Percentiles rank a stretch among this genome's conserved stretches.
phyloP scores from a whole-genome alignment of 345 rosid species.

The Crucihimalaya himalaica region DNA sequence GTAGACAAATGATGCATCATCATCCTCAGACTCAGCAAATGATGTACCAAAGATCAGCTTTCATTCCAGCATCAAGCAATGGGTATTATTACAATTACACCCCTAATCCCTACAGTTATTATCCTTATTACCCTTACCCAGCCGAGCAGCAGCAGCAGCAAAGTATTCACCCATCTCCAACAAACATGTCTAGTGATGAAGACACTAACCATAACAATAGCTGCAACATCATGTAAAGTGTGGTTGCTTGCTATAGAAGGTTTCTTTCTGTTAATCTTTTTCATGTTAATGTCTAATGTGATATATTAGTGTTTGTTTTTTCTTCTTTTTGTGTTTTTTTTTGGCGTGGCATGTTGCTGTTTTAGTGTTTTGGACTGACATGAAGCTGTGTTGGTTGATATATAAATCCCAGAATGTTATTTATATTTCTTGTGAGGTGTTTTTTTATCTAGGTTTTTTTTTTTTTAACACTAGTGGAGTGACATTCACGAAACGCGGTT shows the following conservation, averaged over 20 bases:
- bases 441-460: neutral
- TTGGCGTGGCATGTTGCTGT: slow-evolving; percentile 17
- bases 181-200: slow-evolving; percentile 26
- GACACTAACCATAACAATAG: slow-evolving; percentile 25
- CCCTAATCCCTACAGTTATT: slow-evolving; percentile 44
- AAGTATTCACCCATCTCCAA: slow-evolving; percentile 12
- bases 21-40: slow-evolving; percentile 57
- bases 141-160: slow-evolving; percentile 37
- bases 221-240: slow-evolving; percentile 34
- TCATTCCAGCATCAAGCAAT: slow-evolving; percentile 55
- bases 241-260: slow-evolving; percentile 23
- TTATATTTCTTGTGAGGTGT: neutral
- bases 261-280: neutral
- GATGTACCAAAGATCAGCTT: slow-evolving; percentile 65
- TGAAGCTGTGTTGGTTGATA: slow-evolving; percentile 17
- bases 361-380: slow-evolving; percentile 25
- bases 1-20: slow-evolving; percentile 43
- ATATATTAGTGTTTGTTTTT: neutral
- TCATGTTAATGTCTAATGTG: slow-evolving; percentile 7
- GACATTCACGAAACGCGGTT: slow-evolving; percentile 19
- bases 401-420: slow-evolving; percentile 1
- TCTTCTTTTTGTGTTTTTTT: neutral
- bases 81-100: slow-evolving; percentile 56
- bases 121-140: slow-evolving; percentile 42
- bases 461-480: neutral